Evolutionary conservation across 495 filamentous ascomycete genomes (phyloP), one percentile per base, ranked within the genome.

Genomic region (Massariosphaeria phaeospora): DNA sequence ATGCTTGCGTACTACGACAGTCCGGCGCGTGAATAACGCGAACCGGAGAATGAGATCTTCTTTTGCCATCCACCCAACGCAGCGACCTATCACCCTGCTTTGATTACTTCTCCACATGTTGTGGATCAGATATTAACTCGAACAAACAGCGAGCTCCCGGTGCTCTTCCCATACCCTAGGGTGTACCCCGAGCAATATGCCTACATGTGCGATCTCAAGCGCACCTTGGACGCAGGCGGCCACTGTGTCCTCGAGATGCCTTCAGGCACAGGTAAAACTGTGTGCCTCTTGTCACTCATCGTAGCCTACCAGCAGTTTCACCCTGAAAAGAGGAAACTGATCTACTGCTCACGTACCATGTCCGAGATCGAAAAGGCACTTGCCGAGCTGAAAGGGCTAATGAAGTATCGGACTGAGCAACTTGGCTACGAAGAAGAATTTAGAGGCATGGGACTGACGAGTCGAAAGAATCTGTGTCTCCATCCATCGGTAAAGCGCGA

Each of bases 161-260:
- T 99, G 55, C 83, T 99, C 61, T 99, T 97, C 66, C 93, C 93
- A 33, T 99, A 99, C 68, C 93, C 93, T 50, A 80, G 89, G 55
- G 95, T 97, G 66, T 97, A 97, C 69, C 94, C 93, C 75, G 89
- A 96, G 68, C 90, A 96, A 84, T 95, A 95, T 94, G 89, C 81
- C 59, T 98, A 98, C 73, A 99, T 99, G 93, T 91, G 87, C 63
- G 94, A 96, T 75, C 80, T 99, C 70, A 99, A 99, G 70, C 85
- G 84, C 69, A 96, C 91, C 24, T 84, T 99, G 66, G 93, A 97
- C 77, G 87, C 83, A 24, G 85, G 85, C 52, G 94, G 94, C 55
- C 89, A 97, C 73, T 94, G 90, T 72, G 91, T 99, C n/a, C 74
- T 99, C 66, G 93, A 99, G 73, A 99, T 99, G 93, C 93, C 93